Evolutionary conservation across 2,329 filamentous ascomycete species (phyloP).

Genomic region (Fusarium algeriense): DNA sequence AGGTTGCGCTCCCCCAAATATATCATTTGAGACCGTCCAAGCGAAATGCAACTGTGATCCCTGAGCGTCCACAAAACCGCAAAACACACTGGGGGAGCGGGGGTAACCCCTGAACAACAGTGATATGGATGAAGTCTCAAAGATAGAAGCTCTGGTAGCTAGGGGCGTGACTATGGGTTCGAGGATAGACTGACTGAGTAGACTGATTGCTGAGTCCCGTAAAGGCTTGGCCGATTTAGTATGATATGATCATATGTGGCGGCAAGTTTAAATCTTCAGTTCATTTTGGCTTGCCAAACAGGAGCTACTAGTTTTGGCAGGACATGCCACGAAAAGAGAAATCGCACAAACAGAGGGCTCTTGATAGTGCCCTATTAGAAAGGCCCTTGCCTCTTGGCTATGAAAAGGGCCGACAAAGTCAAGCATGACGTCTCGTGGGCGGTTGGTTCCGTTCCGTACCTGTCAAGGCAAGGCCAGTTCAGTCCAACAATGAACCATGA

Average conservation of each 20-base stretch:
- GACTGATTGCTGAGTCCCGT: background rate
- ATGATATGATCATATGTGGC: conserved; percentile 28
- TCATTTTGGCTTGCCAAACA: conserved; percentile 28
- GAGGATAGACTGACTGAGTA: background rate
- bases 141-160: conserved; percentile 11
- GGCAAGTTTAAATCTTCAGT: conserved; percentile 33
- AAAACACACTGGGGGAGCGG: conserved; percentile 28
- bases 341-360: conserved; percentile 28
- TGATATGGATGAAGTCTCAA: conserved; percentile 9
- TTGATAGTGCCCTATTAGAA: conserved; percentile 10
- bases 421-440: conserved; percentile 29
- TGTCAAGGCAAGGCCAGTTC: conserved; percentile 13
- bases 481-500: conserved; percentile 19
- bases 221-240: conserved; percentile 3
- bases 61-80: conserved; percentile 32
- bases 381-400: conserved; percentile 15
- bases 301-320: conserved; percentile 39
- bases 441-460: conserved; percentile 37
- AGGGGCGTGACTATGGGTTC: conserved; percentile 6
- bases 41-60: conserved; percentile 41
- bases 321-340: conserved; percentile 28
- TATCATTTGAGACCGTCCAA: conserved; percentile 28
- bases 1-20: conserved; percentile 32
- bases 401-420: conserved; percentile 38
- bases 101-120: conserved; percentile 6